A percentile compares a stretch with the other conserved stretches of the same genome.
Conservation (phyloP, 2,329 filamentous ascomycete species). For the Fusarium sp. region DNA sequence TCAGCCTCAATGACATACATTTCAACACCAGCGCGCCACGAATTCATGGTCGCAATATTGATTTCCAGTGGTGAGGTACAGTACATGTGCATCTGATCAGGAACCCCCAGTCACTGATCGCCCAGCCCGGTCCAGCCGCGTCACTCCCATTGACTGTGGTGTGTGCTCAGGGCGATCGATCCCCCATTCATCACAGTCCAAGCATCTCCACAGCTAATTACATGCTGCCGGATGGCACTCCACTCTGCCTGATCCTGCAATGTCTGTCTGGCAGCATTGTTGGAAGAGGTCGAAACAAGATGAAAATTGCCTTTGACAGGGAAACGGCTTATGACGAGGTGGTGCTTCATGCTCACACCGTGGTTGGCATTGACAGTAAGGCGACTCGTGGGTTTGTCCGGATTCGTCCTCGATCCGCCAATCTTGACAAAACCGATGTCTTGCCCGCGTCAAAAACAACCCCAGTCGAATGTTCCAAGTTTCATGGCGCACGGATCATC, state of each 20-base stretch:
- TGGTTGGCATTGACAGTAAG: conserved; percentile 15
- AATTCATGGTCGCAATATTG: background rate
- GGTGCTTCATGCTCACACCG: conserved; percentile 7
- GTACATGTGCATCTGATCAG: conserved; percentile 16
- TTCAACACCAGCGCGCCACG: conserved; percentile 7
- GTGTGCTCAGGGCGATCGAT: conserved; percentile 27
- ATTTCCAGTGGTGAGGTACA: background rate
- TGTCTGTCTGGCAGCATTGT: conserved; percentile 19
- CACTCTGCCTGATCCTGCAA: conserved; percentile 27
- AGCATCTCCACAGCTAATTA: conserved; percentile 36
- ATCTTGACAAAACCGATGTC: conserved; percentile 8
- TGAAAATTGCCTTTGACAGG: background rate
- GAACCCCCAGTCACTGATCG: conserved; percentile 25
- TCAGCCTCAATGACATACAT: background rate
- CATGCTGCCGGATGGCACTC: conserved; percentile 22
- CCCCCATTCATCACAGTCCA: conserved; percentile 16
- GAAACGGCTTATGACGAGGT: conserved; percentile 11
- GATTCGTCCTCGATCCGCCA: conserved; percentile 15
- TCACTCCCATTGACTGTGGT: conserved; percentile 22
- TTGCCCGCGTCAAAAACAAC: conserved; percentile 5
- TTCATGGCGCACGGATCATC: conserved; percentile 21
- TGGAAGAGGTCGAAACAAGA: conserved; percentile 3
- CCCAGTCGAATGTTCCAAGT: conserved; percentile 27
- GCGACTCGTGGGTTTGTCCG: background rate
- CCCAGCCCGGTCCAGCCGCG: conserved; percentile 23